Conservation (phyloP, 495 filamentous ascomycete species). For the Cercophora newfieldiana region DNA sequence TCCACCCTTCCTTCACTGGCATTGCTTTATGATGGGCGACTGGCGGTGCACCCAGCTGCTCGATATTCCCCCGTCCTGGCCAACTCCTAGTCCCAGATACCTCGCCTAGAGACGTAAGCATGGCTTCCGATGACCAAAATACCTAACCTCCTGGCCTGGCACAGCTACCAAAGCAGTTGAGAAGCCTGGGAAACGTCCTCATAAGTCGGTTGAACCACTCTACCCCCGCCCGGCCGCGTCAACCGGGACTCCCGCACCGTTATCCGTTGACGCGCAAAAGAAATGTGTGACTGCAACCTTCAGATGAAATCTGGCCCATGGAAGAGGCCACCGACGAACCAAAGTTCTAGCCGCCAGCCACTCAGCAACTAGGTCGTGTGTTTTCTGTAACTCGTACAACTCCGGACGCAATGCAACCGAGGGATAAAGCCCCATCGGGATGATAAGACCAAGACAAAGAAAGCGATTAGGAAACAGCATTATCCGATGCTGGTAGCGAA, state of each 20-base stretch:
- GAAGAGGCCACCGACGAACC: slow-evolving; percentile 8
- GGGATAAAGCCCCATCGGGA: slow-evolving; percentile 16
- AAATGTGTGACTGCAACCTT: neutral
- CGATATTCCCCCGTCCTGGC: no score
- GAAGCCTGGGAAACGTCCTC: no score
- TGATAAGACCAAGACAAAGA: slow-evolving; percentile 20
- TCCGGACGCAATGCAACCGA: slow-evolving; percentile 38
- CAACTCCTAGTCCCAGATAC: no score
- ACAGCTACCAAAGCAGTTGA: no score
- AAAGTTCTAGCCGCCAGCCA: slow-evolving; percentile 3
- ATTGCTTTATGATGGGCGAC: neutral
- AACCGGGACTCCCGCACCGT: neutral
- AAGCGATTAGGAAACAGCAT: slow-evolving; percentile 13
- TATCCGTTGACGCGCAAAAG: neutral
- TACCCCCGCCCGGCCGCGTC: no score
- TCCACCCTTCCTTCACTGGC: neutral
- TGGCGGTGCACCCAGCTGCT: no score
- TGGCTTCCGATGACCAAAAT: no score
- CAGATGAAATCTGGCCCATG: slow-evolving; percentile 14
- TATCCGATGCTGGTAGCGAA: neutral
- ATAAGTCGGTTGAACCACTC: no score
- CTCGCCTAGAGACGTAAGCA: no score
- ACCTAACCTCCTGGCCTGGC: no score
- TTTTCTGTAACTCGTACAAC: slow-evolving; percentile 36
- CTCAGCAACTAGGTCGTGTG: slow-evolving; percentile 3